Evolutionary conservation across 2,329 filamentous ascomycete genomes (phyloP).

Genomic region (Calonectria pauciramosa): DNA sequence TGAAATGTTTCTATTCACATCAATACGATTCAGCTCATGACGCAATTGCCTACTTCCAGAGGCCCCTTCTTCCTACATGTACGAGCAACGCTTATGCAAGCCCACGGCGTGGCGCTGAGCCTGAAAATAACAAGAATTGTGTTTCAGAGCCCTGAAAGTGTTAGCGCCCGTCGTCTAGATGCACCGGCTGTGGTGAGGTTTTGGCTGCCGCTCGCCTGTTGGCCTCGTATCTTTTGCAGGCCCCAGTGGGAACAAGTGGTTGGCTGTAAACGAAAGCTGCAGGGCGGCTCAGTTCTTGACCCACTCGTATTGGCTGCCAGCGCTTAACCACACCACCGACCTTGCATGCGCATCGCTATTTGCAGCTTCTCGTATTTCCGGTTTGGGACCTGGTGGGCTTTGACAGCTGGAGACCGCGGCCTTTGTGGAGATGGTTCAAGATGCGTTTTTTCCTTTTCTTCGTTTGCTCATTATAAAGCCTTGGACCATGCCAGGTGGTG

Average conservation of each 20-base stretch:
- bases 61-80: not conserved
- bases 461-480: not conserved
- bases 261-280: not conserved
- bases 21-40: not conserved
- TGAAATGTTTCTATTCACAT: not conserved
- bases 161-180: conserved; percentile 5
- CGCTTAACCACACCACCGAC: conserved; percentile 18
- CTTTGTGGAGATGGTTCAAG: not conserved
- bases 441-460: not conserved
- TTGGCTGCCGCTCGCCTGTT: not conserved
- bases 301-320: conserved; percentile 11
- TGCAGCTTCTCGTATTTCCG: conserved; percentile 10
- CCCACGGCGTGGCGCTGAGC: not conserved
- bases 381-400: not conserved
- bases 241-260: not conserved
- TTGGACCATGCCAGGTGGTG: not conserved
- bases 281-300: conserved; percentile 2
- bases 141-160: not conserved
- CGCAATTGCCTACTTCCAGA: not conserved
- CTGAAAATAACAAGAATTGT: not conserved
- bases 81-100: conserved; percentile 8
- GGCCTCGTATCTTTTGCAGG: not conserved
- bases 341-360: conserved; percentile 7
- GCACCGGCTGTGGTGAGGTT: not conserved
- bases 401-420: not conserved